Base-by-base conservation (phyloP, 2,329 filamentous ascomycete genomes). In the Nemania abortiva region DNA sequence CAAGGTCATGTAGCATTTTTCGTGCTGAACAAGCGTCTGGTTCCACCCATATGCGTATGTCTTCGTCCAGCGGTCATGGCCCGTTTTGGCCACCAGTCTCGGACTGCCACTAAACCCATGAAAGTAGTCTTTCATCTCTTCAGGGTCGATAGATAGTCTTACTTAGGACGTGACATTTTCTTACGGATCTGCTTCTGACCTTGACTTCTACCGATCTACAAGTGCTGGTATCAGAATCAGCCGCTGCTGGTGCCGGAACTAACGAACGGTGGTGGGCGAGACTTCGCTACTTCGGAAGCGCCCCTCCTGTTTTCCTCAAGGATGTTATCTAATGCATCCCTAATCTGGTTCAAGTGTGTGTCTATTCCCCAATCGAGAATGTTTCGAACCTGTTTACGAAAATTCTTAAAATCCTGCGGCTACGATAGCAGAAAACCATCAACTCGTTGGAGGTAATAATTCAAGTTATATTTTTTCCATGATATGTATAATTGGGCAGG, bases 101-200 rank as follows among this genome's bases (percentile, higher is more conserved):
- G 62, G 62, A 29, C 54, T 57, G 13, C 62, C 62, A 18, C 45
- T 58, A 29, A 64, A 64, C 29, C 62, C 53, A 22, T n/a, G n/a
- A n/a, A n/a, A n/a, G n/a, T n/a, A n/a, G n/a, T 64, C 4, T 9
- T 64, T 15, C 27, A 1, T 24, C 45, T 64, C 62, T 55, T 64
- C 53, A 4, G 13, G 2, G 29, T 49, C 22, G 9, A n/a, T n/a
- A n/a, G n/a, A n/a, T n/a, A 27, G 24, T 27, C 24, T 27, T 27
- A 27, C 2, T 5, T 27, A 27, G 24, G 24, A 5, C 5, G 24
- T 27, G 24, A 27, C 5, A 27, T 27, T 27, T 27, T 27, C 24
- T 27, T 27, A 2, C 24, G 24, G 24, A 27, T 27, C 24, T 27
- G 24, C 24, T 27, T 27, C 24, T 27, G 24, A 27, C 24, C 5